phyloP scores from a whole-genome alignment of 345 rosid genomes.

The Brassica carinata region DNA sequence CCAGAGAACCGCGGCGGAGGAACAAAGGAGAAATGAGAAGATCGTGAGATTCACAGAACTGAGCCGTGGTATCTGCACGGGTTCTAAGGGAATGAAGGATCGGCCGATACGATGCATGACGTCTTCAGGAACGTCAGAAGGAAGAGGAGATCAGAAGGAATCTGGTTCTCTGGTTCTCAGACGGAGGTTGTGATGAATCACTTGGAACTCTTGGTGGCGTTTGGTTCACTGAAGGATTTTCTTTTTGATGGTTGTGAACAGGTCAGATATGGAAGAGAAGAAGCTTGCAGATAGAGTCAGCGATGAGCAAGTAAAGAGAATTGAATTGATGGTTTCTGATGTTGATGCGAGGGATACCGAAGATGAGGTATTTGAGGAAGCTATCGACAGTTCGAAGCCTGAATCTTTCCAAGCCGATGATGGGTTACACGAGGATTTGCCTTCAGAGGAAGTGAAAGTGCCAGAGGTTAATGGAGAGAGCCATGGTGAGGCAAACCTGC shows the following conservation, averaged over 20 bases:
- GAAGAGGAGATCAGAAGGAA: no score
- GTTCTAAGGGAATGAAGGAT: no score
- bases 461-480: conserved; percentile 33
- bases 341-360: conserved; percentile 37
- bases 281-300: conserved; percentile 35
- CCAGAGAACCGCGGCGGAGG: no score
- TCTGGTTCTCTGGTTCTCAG: no score
- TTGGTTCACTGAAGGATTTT: not conserved
- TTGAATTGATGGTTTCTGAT: conserved; percentile 32
- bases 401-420: not conserved
- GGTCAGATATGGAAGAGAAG: conserved; percentile 37
- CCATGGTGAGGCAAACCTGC: conserved; percentile 1
- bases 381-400: conserved; percentile 51
- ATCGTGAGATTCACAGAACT: no score
- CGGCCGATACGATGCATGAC: no score
- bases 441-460: conserved; percentile 20
- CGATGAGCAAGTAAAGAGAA: conserved; percentile 21
- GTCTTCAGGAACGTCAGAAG: no score
- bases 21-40: no score
- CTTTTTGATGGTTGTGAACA: conserved; percentile 33
- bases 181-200: no score
- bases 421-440: conserved; percentile 7
- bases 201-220: no score
- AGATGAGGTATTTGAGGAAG: conserved; percentile 80
- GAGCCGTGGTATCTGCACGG: no score